These are phyloP conservation scores for Colletotrichum neosansevieriae DNA, from an alignment of 2,329 filamentous ascomycete genomes.

Conservation along the genomic window DNA sequence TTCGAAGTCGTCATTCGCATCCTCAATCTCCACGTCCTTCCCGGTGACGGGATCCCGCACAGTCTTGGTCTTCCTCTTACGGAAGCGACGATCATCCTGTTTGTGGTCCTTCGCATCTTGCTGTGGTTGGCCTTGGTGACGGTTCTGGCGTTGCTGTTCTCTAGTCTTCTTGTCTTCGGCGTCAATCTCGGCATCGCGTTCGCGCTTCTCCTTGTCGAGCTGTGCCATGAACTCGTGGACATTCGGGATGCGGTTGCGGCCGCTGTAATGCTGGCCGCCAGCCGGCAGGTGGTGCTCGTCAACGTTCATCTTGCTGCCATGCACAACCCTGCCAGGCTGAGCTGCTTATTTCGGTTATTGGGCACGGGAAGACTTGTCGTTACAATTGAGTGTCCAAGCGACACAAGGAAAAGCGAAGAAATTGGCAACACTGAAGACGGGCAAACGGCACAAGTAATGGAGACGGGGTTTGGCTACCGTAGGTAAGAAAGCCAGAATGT, in stretches of 20 bases:
- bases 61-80: constrained; percentile 68
- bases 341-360: neutral
- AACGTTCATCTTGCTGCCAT: constrained; percentile 50
- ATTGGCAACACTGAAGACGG: constrained; percentile 19
- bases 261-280: constrained; percentile 80
- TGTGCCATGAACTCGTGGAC: constrained; percentile 85
- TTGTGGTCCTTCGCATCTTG: constrained; percentile 56
- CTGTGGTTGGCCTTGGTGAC: neutral
- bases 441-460: constrained; percentile 1
- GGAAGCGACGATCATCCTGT: constrained; percentile 49
- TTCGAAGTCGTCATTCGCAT: constrained; percentile 78
- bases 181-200: constrained; percentile 80
- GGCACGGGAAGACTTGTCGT: neutral
- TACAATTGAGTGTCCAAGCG: neutral
- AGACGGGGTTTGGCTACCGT: constrained; percentile 4
- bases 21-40: constrained; percentile 86
- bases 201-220: constrained; percentile 82
- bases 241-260: constrained; percentile 85
- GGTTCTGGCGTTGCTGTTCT: constrained; percentile 34
- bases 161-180: constrained; percentile 58
- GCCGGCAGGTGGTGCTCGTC: constrained; percentile 57
- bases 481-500: constrained; percentile 13
- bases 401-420: constrained; percentile 17
- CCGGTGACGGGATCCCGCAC: constrained; percentile 93
- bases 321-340: constrained; percentile 16